Evolutionary conservation across 2,329 filamentous ascomycete species (phyloP).

Genomic region (Colletotrichum truncatum): DNA sequence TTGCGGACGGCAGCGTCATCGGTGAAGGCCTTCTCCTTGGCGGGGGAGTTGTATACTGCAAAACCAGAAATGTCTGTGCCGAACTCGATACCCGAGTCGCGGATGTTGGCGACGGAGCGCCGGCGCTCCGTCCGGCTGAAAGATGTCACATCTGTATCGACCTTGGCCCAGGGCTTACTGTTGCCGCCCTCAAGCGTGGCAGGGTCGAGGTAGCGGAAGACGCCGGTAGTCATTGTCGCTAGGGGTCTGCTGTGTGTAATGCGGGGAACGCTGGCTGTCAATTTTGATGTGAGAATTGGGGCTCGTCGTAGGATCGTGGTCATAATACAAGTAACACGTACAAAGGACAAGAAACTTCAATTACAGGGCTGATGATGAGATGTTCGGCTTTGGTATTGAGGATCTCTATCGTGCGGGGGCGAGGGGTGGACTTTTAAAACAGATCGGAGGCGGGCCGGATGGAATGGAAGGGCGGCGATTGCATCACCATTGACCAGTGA

Average conservation of each 20-base stretch:
- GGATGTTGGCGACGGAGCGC: constrained; percentile 63
- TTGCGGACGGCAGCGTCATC: constrained; percentile 63
- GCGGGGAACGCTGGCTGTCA: neutral
- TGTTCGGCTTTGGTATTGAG: neutral
- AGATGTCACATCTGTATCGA: constrained; percentile 67
- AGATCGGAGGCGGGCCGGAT: neutral
- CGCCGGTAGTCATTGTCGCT: constrained; percentile 63
- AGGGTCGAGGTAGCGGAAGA: constrained; percentile 70
- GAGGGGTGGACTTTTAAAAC: neutral
- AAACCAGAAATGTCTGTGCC: constrained; percentile 68
- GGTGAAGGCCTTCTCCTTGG: constrained; percentile 62
- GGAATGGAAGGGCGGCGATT: neutral
- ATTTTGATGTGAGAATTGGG: neutral
- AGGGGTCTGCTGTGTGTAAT: neutral
- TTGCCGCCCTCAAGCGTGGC: constrained; percentile 46
- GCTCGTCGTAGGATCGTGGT: constrained; percentile 4
- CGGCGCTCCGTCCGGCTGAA: constrained; percentile 56
- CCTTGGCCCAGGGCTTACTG: constrained; percentile 70
- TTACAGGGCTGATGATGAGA: neutral
- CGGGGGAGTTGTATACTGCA: constrained; percentile 60
- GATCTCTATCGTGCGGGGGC: neutral
- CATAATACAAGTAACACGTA: neutral
- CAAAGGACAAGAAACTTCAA: neutral
- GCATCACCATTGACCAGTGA: constrained; percentile 6
- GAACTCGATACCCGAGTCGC: constrained; percentile 59